Evolutionary conservation across 192 early-diverging fungal genomes (phyloP).

Genomic region (Neocallimastix lanati): DNA sequence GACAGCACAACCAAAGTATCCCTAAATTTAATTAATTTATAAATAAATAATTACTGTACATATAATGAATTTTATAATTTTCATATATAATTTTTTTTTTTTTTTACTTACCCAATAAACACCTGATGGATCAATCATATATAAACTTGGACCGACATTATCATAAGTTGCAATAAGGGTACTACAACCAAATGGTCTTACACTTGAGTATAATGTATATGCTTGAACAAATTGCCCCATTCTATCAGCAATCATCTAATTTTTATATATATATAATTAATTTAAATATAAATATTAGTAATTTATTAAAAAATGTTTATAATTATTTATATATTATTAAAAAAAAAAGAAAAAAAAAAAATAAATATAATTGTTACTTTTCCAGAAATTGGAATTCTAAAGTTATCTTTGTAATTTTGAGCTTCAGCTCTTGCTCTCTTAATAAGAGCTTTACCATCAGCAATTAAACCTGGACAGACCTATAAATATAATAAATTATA

Average conservation of each 20-base stretch:
- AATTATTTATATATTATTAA: too few species aligned
- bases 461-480: slow-evolving; percentile 80
- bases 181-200: slow-evolving; percentile 81
- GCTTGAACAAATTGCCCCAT: slow-evolving; percentile 83
- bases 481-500: slow-evolving; percentile 7
- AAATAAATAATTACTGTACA: too few species aligned
- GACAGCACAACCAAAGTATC: slow-evolving; percentile 84
- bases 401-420: slow-evolving; percentile 66
- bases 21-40: too few species aligned
- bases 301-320: too few species aligned
- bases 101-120: slow-evolving; percentile 55
- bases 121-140: slow-evolving; percentile 94
- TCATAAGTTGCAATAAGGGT: slow-evolving; percentile 70
- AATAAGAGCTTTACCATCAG: slow-evolving; percentile 78
- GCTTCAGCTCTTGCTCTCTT: slow-evolving; percentile 83
- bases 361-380: slow-evolving; percentile 26
- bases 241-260: slow-evolving; percentile 77
- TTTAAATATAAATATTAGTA: too few species aligned
- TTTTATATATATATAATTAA: too few species aligned
- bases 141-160: slow-evolving; percentile 57
- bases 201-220: slow-evolving; percentile 87
- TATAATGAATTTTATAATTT: too few species aligned
- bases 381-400: slow-evolving; percentile 62
- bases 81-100: too few species aligned
- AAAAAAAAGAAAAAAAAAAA: too few species aligned